Base-by-base conservation (phyloP, 2,329 filamentous ascomycete species). In the Colletotrichum australisinense region DNA sequence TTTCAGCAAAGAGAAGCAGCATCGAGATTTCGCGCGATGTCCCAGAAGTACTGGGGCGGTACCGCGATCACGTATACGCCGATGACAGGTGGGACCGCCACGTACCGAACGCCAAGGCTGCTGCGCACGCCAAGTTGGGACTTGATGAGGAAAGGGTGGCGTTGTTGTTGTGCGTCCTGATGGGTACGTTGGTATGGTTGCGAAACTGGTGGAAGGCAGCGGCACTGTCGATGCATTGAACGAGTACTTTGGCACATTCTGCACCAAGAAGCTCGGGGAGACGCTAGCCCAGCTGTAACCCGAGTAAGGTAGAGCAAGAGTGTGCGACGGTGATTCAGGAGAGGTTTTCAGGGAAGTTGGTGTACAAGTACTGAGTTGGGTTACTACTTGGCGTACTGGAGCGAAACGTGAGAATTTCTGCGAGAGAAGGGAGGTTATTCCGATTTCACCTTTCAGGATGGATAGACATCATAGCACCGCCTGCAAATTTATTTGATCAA, bases 121-220 rank as follows among this genome's bases (percentile, higher is more conserved):
- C 94, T 3, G 94, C 94, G 5, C 95, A 98, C 82, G 92, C 92
- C 55, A 98, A 97, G 88, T 93, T 97, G 88, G 95, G 95, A 0
- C 81, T 98, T 30, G 89, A 93, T 75, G 86, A 93, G 78, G 90
- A 93, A 88, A 86, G 74, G 95, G 95, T 12, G 95, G 93, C 69
- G 89, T 98, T 2, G 92, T 97, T 1, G 93, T 98, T 11, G 94
- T 97, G 8, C 86, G 95, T 57, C 95, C 95, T 0, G 95, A 98
- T 81, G 95, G 95, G 8, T 97, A 98, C 81, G 93, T 98, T 32
- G 94, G 93, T 26, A 88, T 94, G 74, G 93, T 95, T 4, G 89
- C 93, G 12, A 88, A 88, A 77, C 84, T 98, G 26, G 92, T 90
- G 1, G 93, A 96, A 81, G 95, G 95, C 0, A 90, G 84, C 70